Evolutionary conservation across 345 rosid genomes (phyloP), one percentile per base, ranked within the genome.

Genomic region (Eucalyptus paniculata): DNA sequence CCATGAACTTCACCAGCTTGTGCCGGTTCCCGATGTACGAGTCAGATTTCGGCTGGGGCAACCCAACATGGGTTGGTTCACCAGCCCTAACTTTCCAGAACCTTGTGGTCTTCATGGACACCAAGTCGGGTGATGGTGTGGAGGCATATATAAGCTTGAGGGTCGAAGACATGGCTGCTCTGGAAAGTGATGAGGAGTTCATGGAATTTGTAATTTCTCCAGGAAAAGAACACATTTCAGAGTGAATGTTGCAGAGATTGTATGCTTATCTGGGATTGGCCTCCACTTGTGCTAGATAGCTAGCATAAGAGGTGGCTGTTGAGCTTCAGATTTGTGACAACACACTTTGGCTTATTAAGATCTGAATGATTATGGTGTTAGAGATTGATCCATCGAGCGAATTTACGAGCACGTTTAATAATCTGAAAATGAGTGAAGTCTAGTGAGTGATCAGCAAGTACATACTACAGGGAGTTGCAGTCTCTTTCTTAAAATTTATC

Each of bases 41-140:
- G 42, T 90, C 91, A 23, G 93, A 93, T 67, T 91, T 93, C 17
- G 93, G 92, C 77, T 91, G 92, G 94, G 93, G 93, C 7, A 90
- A 60, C 54, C 93, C 94, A 1, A 77, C 51, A 45, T 93, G 91
- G 94, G 86, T 88, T 32, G 82, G 90, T 9, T 89, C 86, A 88
- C 90, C 90, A 21, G 77, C 89, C 50, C 17, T 90, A 85, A 86
- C 90, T 12, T 91, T 89, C 88, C 88, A 89, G 82, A 88, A 93
- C 32, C 30, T 92, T 42, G 89, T 86, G 87, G 50, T 49, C 56
- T 91, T 92, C 87, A 67, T 60, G 44, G 93, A 93, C 62, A 90
- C 88, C 30, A 90, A 90, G 53, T 45, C 50, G 5, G 93, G 91
- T 24, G 90, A 90, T 58, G 93, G 93, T 42, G 51, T 91, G 15